phyloP scores from a whole-genome alignment of 2,329 filamentous ascomycete genomes.

The Cytospora paraplurivora region DNA sequence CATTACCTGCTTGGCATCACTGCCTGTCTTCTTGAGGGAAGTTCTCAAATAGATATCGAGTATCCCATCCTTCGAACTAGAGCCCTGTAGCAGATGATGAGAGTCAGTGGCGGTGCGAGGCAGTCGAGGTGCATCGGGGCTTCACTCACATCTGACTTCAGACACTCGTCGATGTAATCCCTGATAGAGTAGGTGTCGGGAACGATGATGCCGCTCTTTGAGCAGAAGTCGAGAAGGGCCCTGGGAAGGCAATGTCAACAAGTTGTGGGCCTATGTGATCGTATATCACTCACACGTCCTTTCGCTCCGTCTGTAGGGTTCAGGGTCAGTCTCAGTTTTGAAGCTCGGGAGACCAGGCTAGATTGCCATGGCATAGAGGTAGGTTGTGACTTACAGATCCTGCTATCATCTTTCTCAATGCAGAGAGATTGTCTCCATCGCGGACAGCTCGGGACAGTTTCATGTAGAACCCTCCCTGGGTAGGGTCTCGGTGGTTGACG shows the following conservation, averaged over 20 bases:
- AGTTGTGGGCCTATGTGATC: not conserved
- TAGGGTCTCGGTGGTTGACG: not conserved
- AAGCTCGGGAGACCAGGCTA: not conserved
- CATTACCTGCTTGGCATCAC: not conserved
- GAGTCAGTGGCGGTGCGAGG: not conserved
- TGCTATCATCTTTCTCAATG: slow-evolving; percentile 1
- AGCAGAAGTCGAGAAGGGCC: not conserved
- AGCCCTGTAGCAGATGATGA: not conserved
- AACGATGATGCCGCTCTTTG: not conserved
- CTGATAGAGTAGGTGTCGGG: not conserved
- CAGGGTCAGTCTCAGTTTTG: not conserved
- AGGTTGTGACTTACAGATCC: not conserved
- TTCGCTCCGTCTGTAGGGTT: not conserved
- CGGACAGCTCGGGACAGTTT: slow-evolving; percentile 1
- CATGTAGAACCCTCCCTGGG: slow-evolving; percentile 1
- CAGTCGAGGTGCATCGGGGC: not conserved
- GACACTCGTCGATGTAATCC: slow-evolving; percentile 2
- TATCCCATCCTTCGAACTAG: not conserved
- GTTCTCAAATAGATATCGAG: not conserved
- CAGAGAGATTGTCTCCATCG: not conserved
- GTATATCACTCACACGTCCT: not conserved
- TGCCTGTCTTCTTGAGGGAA: not conserved
- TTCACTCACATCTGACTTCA: not conserved
- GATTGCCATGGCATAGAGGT: not conserved
- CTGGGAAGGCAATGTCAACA: not conserved